A percentile compares a stretch with the other conserved stretches of the same genome.
phyloP scores from a whole-genome alignment of 2,329 filamentous ascomycete genomes.

The Hirsutella rhossiliensis region DNA sequence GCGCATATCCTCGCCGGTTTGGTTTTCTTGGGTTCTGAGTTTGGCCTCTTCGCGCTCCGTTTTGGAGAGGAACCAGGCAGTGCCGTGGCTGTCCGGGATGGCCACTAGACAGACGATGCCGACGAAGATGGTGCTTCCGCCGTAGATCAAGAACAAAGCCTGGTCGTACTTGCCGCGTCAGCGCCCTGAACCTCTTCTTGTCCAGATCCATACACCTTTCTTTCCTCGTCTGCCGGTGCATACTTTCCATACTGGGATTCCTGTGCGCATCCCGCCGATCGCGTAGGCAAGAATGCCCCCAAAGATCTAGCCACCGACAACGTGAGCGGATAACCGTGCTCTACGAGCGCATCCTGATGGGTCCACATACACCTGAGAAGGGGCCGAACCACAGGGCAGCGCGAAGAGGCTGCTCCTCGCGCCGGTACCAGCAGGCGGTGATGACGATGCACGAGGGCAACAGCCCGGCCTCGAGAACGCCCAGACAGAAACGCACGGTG shows the following conservation, averaged over 20 bases:
- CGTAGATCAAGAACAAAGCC: not conserved
- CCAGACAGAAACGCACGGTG: constrained; percentile 38
- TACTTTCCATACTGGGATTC: not conserved
- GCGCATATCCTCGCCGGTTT: not conserved
- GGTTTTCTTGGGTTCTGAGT: not conserved
- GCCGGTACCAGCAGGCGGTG: constrained; percentile 38
- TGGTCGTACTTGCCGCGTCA: not conserved
- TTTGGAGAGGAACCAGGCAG: not conserved
- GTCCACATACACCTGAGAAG: not conserved
- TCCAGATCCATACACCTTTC: no score
- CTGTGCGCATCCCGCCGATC: not conserved
- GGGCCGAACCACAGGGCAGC: constrained; percentile 41
- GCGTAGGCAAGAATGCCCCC: not conserved
- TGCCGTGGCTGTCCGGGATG: not conserved
- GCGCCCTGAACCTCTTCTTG: no score
- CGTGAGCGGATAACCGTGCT: not conserved
- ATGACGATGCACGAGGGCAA: constrained; percentile 41
- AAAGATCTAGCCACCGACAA: not conserved
- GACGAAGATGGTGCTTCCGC: not conserved
- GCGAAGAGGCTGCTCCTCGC: constrained; percentile 31
- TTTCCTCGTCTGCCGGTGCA: no score
- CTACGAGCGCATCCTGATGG: not conserved
- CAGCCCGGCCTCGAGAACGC: constrained; percentile 40
- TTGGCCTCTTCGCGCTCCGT: not conserved
- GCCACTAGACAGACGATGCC: not conserved